Base-by-base conservation (phyloP, 371 early-diverging fungal genomes). In the Dichotomocladium elegans region DNA sequence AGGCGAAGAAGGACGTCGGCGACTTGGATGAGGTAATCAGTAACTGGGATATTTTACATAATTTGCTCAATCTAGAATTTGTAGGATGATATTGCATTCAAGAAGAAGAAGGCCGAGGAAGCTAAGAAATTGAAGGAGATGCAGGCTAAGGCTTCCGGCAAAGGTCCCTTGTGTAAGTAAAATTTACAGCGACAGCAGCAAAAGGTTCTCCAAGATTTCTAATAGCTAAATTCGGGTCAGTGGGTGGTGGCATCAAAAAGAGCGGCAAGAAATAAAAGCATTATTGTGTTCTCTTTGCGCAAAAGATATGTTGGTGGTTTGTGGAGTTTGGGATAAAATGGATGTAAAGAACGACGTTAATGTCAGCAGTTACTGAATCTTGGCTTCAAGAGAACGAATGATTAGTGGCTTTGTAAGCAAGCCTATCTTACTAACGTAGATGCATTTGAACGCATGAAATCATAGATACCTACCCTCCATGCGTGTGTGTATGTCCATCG, bases 31-130 rank as follows among this genome's bases (percentile, higher is more conserved):
- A 57, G 3, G 58, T 57, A 62, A 46, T 29, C 12, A 12, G 33
- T 24, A n/a, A n/a, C n/a, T 4, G 22, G 19, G 11, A 28, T 12
- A 17, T 11, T 15, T 14, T 10, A 12, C 15, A 35, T 22, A 35
- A 26, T 24, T 12, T 19, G 11, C 1, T 19, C 10, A 34, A 9
- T 15, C 12, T 8, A 8, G 47, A 53, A 17, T 34, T n/a, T n/a
- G 15, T 46, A 62, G 63, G 63, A 62, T 7, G 63, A 62, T 31
- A n/a, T 62, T 49, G 63, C 63, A 21, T 62, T 62, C 51, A 87
- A 89, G 81, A 77, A 86, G 71, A 92, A 89, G 79, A 85, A 85
- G 63, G 75, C 76, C 64, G 93, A 92, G 62, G 93, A 93, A 69
- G 74, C 77, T 56, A 83, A 84, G 64, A 90, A 83, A 79, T 63